Percentiles rank a stretch among this genome's conserved stretches.
Evolutionary conservation across 257 asterid genomes (phyloP).

Genomic region (Thymus quinquecostatus): DNA sequence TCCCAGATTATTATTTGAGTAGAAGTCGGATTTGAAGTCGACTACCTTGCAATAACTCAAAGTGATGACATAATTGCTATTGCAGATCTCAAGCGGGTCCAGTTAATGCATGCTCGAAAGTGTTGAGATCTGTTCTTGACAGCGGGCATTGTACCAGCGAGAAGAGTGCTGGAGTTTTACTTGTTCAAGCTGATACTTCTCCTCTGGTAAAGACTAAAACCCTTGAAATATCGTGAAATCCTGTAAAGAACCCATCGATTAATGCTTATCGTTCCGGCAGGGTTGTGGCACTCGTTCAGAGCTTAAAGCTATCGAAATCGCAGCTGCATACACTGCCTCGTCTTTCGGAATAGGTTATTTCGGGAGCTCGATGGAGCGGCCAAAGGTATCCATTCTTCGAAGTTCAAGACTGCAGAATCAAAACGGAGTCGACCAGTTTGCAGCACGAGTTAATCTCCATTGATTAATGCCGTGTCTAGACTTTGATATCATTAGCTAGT

Average conservation of each 20-base stretch:
- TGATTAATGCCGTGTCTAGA: too few relatives aligned
- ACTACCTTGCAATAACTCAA: too few relatives aligned
- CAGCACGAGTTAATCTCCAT: slow-evolving; percentile 57
- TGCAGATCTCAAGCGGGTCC: slow-evolving; percentile 86
- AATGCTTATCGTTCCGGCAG: slow-evolving; percentile 41
- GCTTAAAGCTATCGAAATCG: slow-evolving; percentile 79
- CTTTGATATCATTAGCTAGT: too few relatives aligned
- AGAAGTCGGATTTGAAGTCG: not conserved
- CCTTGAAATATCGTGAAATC: slow-evolving; percentile 17
- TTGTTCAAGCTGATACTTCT: slow-evolving; percentile 75
- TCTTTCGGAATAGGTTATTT: slow-evolving; percentile 94
- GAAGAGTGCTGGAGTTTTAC: slow-evolving; percentile 74
- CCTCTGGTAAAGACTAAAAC: slow-evolving; percentile 41
- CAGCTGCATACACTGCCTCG: slow-evolving; percentile 72
- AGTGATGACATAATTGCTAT: not conserved
- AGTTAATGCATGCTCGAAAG: slow-evolving; percentile 67
- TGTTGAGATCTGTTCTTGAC: slow-evolving; percentile 51
- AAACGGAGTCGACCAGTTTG: slow-evolving; percentile 54
- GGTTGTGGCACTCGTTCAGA: slow-evolving; percentile 41
- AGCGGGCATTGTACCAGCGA: slow-evolving; percentile 45
- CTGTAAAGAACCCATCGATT: not conserved
- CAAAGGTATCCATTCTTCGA: slow-evolving; percentile 82
- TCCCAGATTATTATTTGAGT: not conserved
- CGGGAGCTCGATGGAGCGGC: slow-evolving; percentile 79
- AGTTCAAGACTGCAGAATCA: slow-evolving; percentile 47